phyloP scores from a whole-genome alignment of 2,329 filamentous ascomycete genomes.

The Colletotrichum aenigma region DNA sequence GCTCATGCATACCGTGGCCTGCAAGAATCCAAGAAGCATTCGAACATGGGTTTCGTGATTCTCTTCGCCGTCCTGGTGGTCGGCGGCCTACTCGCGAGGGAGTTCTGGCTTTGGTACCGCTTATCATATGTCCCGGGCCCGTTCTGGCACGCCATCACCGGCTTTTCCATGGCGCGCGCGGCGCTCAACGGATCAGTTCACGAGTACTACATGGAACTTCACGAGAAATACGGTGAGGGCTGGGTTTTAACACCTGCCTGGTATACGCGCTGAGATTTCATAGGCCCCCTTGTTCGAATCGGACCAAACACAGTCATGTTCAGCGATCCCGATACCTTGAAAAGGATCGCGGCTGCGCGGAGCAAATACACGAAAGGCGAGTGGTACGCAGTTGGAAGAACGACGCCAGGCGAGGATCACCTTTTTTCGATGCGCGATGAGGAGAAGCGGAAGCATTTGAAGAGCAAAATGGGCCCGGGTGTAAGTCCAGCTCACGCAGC shows the following conservation, averaged over 20 bases:
- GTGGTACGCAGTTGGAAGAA: slow-evolving; percentile 30
- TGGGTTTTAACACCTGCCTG: slow-evolving; percentile 2
- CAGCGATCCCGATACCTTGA: slow-evolving; percentile 17
- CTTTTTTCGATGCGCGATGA: slow-evolving; percentile 34
- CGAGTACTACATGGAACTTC: slow-evolving; percentile 13
- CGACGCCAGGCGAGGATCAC: slow-evolving; percentile 32
- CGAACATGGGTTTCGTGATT: background rate
- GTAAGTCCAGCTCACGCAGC: slow-evolving; percentile 21
- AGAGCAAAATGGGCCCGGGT: slow-evolving; percentile 53
- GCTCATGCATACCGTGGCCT: background rate
- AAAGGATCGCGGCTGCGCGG: slow-evolving; percentile 8
- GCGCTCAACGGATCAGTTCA: slow-evolving; percentile 4
- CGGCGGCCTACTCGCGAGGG: background rate
- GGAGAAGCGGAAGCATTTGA: slow-evolving; percentile 42
- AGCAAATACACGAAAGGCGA: slow-evolving; percentile 18
- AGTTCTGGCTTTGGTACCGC: slow-evolving; percentile 28
- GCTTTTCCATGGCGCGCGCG: slow-evolving; percentile 30
- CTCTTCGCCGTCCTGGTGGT: background rate
- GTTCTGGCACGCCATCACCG: slow-evolving; percentile 32
- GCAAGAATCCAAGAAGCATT: background rate
- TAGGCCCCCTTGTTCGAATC: slow-evolving; percentile 23
- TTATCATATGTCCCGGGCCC: slow-evolving; percentile 37
- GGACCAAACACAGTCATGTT: slow-evolving; percentile 23
- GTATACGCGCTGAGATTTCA: slow-evolving; percentile 23
- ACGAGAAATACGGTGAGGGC: slow-evolving; percentile 2